Percentiles rank a stretch among this genome's conserved stretches.
phyloP scores from a whole-genome alignment of 306 rosid species.

The Senna siamea region DNA sequence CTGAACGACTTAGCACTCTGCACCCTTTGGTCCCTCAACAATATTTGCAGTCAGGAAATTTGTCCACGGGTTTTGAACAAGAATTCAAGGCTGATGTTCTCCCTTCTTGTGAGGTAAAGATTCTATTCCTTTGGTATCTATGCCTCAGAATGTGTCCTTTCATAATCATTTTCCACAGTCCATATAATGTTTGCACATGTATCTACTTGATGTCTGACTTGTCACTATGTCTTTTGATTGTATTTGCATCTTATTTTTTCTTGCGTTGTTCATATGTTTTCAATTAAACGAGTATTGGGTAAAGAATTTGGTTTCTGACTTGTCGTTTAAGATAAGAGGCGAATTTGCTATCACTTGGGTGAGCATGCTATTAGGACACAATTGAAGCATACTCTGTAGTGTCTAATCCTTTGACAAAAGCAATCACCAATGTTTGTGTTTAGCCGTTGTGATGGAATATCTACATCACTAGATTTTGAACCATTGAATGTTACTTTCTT shows the following conservation, averaged over 20 bases:
- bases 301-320: not conserved
- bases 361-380: not conserved
- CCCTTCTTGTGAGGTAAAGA: slow-evolving; percentile 57
- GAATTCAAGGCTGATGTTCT: slow-evolving; percentile 46
- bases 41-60: slow-evolving; percentile 36
- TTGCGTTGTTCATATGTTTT: not conserved
- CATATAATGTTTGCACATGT: not conserved
- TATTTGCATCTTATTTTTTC: not conserved
- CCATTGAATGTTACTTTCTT: slow-evolving; percentile 14
- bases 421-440: not conserved
- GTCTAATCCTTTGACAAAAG: slow-evolving; percentile 3
- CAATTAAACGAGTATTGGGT: too few species aligned
- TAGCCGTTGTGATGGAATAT: not conserved
- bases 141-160: not conserved
- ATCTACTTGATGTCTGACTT: not conserved
- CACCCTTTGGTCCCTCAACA: slow-evolving; percentile 42
- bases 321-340: not conserved
- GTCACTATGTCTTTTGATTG: not conserved
- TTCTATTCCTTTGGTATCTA: slow-evolving; percentile 17
- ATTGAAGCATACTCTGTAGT: not conserved
- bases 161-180: not conserved
- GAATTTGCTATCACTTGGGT: not conserved
- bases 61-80: slow-evolving; percentile 41
- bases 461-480: slow-evolving; percentile 2
- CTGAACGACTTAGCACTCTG: slow-evolving; percentile 26